phyloP scores from a whole-genome alignment of 176 grass and related monocot species.

The Carex littledalei region DNA sequence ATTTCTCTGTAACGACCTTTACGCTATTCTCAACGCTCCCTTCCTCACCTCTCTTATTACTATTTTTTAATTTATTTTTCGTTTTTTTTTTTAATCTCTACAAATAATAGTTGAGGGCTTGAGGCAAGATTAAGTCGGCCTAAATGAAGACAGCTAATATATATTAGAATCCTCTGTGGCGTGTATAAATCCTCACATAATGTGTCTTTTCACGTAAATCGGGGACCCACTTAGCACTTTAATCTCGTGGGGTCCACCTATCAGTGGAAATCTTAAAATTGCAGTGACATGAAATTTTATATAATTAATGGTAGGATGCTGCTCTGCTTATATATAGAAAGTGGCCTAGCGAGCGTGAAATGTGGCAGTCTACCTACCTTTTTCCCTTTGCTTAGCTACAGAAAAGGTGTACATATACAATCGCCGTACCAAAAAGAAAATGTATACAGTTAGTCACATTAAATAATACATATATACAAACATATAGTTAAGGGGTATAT shows the following conservation, averaged over 20 bases:
- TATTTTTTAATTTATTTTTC: background rate
- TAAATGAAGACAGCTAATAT: background rate
- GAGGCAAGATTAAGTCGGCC: background rate
- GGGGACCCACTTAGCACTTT: background rate
- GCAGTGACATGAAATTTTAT: background rate
- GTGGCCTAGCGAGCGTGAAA: background rate
- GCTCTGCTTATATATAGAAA: background rate
- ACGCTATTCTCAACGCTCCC: background rate
- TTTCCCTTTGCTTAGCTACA: background rate
- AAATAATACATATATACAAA: background rate
- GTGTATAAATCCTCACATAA: background rate
- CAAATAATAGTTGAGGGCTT: background rate
- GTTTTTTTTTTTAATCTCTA: background rate
- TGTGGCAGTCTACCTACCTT: background rate
- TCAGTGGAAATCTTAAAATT: background rate
- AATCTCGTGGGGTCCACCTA: background rate
- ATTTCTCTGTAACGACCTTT: background rate
- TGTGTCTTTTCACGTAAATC: background rate
- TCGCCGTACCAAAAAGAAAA: background rate
- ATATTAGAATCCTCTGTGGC: background rate
- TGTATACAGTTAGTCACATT: background rate
- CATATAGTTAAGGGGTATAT: background rate
- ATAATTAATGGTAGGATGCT: background rate
- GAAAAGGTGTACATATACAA: constrained; percentile 3
- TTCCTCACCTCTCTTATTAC: background rate